Conservation (phyloP, 1,139 yeast species). For the Saccharomycopsis hybrid region DNA sequence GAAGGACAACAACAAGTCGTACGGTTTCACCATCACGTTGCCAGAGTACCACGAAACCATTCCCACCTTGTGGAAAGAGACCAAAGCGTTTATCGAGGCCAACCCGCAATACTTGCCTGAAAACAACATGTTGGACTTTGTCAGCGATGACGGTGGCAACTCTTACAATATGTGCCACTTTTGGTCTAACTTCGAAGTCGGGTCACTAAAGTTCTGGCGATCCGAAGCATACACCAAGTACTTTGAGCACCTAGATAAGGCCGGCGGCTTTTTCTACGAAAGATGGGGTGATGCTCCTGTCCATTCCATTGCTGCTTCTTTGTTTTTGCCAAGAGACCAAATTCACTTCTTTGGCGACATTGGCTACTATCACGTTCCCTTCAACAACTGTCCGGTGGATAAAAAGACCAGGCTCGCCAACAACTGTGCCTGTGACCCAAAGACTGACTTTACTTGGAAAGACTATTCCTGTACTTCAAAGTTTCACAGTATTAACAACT, state of each 20-base stretch:
- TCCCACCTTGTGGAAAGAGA: constrained; percentile 74
- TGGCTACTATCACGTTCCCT: constrained; percentile 77
- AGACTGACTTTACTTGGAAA: constrained; percentile 62
- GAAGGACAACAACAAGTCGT: constrained; percentile 66
- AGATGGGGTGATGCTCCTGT: constrained; percentile 95
- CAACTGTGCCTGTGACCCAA: constrained; percentile 68
- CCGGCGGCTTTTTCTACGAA: constrained; percentile 87
- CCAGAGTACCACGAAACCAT: constrained; percentile 81
- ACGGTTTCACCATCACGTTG: constrained; percentile 75
- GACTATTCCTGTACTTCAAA: constrained; percentile 54
- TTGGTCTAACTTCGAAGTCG: constrained; percentile 87
- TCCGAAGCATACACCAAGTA: constrained; percentile 59
- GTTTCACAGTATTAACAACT: constrained; percentile 43
- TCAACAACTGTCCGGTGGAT: constrained; percentile 72
- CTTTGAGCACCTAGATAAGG: constrained; percentile 64
- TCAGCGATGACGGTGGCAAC: constrained; percentile 61
- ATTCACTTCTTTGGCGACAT: constrained; percentile 77
- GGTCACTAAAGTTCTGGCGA: constrained; percentile 69
- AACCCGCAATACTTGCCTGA: constrained; percentile 60
- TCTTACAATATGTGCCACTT: constrained; percentile 76
- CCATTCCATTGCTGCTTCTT: constrained; percentile 80
- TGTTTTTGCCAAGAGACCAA: constrained; percentile 59
- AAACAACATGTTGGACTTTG: constrained; percentile 65
- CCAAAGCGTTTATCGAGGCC: constrained; percentile 57
- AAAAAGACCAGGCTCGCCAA: constrained; percentile 43